Conservation (phyloP, 2,329 filamentous ascomycete genomes). For the Ceratocystis variospora region DNA sequence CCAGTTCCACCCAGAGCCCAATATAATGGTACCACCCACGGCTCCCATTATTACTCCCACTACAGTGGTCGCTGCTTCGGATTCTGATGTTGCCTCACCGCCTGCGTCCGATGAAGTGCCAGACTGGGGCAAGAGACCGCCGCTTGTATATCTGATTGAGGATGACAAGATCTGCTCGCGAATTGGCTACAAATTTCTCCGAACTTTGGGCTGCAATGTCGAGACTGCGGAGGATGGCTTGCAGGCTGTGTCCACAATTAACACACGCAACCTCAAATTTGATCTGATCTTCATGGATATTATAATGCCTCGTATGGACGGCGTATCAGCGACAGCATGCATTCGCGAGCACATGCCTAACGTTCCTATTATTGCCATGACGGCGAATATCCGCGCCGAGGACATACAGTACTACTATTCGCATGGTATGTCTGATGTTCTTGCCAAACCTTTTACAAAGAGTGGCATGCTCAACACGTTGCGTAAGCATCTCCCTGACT, state of each 20-base stretch:
- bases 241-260: constrained; percentile 80
- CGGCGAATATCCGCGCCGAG: constrained; percentile 90
- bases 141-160: constrained; percentile 81
- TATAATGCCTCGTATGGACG: constrained; percentile 93
- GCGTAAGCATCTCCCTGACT: constrained; percentile 73
- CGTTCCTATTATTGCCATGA: constrained; percentile 93
- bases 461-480: constrained; percentile 74
- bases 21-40: constrained; percentile 7
- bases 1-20: constrained; percentile 33
- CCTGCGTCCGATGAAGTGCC: constrained; percentile 23
- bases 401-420: constrained; percentile 96
- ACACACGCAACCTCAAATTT: constrained; percentile 36
- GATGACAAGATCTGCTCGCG: constrained; percentile 56
- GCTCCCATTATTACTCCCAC: constrained; percentile 6
- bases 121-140: constrained; percentile 47
- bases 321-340: constrained; percentile 84
- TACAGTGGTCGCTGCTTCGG: neutral
- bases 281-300: constrained; percentile 79
- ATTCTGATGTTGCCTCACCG: constrained; percentile 6
- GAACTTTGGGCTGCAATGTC: constrained; percentile 52
- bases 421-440: constrained; percentile 97
- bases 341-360: constrained; percentile 75
- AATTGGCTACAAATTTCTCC: constrained; percentile 54
- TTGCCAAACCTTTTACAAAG: constrained; percentile 92
- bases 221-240: constrained; percentile 69